Conservation (phyloP, 495 filamentous ascomycete species). For the Halenospora varia region DNA sequence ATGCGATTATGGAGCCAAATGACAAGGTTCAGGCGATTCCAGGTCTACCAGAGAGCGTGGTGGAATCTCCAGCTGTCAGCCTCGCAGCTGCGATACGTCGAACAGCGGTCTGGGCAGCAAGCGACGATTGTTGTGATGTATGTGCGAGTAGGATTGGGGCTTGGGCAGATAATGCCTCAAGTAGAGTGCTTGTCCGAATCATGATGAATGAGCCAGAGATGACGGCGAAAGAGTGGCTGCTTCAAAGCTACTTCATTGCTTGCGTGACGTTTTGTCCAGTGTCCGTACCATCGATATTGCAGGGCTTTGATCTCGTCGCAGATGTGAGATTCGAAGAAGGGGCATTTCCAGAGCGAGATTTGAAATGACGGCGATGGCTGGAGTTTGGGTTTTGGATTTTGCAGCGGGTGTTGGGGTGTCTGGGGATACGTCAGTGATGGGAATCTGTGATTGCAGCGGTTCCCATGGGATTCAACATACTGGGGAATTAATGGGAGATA, state of each 20-base stretch:
- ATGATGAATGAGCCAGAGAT: not conserved
- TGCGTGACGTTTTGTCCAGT: not conserved
- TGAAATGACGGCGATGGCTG: too few species aligned
- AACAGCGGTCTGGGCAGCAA: not conserved
- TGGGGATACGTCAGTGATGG: too few species aligned
- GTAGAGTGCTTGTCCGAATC: not conserved
- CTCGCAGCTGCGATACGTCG: not conserved
- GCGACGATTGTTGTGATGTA: not conserved
- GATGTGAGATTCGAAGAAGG: not conserved
- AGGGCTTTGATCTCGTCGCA: not conserved
- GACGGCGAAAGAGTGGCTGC: not conserved
- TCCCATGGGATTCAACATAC: too few species aligned
- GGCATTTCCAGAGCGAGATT: not conserved
- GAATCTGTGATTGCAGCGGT: too few species aligned
- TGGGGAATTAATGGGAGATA: too few species aligned
- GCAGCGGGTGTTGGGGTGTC: too few species aligned
- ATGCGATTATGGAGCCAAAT: not conserved
- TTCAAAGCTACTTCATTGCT: not conserved
- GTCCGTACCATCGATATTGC: not conserved
- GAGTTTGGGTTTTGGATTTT: too few species aligned
- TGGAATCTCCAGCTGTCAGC: not conserved
- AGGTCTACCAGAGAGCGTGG: not conserved
- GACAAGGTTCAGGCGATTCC: not conserved
- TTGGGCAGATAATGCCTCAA: not conserved
- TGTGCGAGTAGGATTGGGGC: not conserved